phyloP scores from a whole-genome alignment of 192 early-diverging fungal genomes.

The Dissophora ornata region DNA sequence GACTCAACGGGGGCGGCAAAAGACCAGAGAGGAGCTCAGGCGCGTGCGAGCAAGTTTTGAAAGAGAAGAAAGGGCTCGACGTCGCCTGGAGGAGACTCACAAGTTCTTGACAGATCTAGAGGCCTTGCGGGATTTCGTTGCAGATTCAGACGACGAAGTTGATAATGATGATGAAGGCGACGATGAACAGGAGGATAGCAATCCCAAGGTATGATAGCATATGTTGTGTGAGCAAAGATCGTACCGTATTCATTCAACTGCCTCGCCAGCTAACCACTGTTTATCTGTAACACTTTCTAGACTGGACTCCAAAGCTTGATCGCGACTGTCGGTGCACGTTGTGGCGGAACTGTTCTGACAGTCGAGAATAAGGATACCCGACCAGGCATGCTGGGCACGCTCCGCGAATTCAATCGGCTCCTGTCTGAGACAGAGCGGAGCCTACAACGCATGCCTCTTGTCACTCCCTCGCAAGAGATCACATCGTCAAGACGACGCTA shows the following conservation, averaged over 20 bases:
- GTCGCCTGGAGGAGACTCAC: slow-evolving; percentile 42
- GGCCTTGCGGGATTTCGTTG: slow-evolving; percentile 34
- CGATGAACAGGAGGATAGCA: background rate
- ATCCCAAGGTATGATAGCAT: slow-evolving; percentile 22
- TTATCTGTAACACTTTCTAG: slow-evolving; percentile 4
- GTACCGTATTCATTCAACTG: background rate
- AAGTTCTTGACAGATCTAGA: slow-evolving; percentile 48
- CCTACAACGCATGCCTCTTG: slow-evolving; percentile 1
- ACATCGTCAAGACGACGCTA: background rate
- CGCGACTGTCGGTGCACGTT: slow-evolving; percentile 33
- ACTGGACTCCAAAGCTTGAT: slow-evolving; percentile 43
- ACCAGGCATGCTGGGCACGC: slow-evolving; percentile 31
- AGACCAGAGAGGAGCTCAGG: slow-evolving; percentile 19
- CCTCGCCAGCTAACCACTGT: background rate
- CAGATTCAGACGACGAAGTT: slow-evolving; percentile 11
- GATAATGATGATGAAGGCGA: slow-evolving; percentile 6
- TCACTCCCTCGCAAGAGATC: slow-evolving; percentile 12
- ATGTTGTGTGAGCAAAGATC: no score
- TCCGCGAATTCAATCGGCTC: slow-evolving; percentile 35
- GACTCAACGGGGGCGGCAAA: slow-evolving; percentile 29
- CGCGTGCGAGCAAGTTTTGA: slow-evolving; percentile 36
- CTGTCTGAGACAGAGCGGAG: slow-evolving; percentile 27
- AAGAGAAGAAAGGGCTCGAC: slow-evolving; percentile 33
- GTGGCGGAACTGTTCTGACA: background rate
- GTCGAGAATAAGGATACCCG: background rate